Conservation (phyloP, 805 yeast species). For the Pichia heedii region DNA sequence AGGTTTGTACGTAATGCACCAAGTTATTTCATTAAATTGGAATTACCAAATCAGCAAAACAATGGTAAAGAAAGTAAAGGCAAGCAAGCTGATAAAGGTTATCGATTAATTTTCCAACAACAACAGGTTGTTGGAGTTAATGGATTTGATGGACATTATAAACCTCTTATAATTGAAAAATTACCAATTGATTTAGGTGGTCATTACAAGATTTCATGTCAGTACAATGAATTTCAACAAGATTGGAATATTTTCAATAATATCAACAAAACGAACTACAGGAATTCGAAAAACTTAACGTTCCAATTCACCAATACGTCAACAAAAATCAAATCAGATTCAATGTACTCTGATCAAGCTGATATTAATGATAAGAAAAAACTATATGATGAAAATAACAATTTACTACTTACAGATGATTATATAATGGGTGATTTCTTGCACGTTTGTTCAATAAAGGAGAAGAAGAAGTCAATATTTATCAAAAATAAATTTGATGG, state of each 20-base stretch:
- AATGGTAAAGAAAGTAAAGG: not conserved
- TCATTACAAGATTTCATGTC: conserved; percentile 11
- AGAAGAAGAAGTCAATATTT: conserved; percentile 15
- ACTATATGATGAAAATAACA: not conserved
- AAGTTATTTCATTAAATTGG: conserved; percentile 44
- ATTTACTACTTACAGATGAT: conserved; percentile 7
- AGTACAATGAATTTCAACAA: conserved; percentile 13
- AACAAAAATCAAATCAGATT: not conserved
- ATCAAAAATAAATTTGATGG: conserved; percentile 23
- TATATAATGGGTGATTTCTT: conserved; percentile 14
- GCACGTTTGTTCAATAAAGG: conserved; percentile 18
- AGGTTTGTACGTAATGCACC: conserved; percentile 53
- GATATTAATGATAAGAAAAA: not conserved
- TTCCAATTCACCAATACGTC: conserved; percentile 2
- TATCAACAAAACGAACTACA: conserved; percentile 1
- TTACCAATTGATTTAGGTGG: conserved; percentile 15
- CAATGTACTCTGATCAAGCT: not conserved
- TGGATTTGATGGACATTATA: conserved; percentile 7
- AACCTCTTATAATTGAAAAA: conserved; percentile 20
- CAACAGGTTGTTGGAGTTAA: conserved; percentile 14
- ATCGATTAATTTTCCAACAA: conserved; percentile 24
- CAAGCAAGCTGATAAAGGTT: conserved; percentile 22
- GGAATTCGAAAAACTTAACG: not conserved
- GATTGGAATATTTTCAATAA: conserved; percentile 7
- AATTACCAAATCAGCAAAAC: conserved; percentile 10